Base-by-base conservation (phyloP, 345 rosid species). In the Microcos paniculata region DNA sequence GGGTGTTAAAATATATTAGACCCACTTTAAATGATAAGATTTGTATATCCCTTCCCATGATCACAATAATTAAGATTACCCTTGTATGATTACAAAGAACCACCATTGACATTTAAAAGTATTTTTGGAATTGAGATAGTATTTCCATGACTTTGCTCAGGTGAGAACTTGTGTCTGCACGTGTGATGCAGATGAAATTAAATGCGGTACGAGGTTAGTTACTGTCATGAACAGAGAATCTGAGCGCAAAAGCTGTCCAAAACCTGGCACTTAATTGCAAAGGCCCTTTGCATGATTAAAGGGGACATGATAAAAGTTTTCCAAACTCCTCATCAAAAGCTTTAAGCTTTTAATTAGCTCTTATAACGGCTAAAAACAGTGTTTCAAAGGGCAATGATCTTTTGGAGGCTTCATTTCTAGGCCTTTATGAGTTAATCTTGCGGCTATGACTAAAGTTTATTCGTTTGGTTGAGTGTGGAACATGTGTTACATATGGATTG, bases 11-110 rank as follows among this genome's bases (percentile, higher is more conserved):
- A 35, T 66, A 71, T 23, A 8, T 24, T 3, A 48, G 16, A 5
- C 26, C 72, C 61, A 70, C 62, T 49, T 53, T 31, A 71, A 71
- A 71, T 21, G 74, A 71, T 71, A 53, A 71, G 30, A 21, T 71
- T 21, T 51, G 1, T 35, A 8, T 30, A 15, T 45, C 35, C 14
- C 31, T 19, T 23, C 8, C 73, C 55, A 69, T 69, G 42, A 49
- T 69, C 74, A 3, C 43, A 53, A 71, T 55, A 71, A 38, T 35
- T 38, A 52, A 71, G 5, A 71, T 71, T 71, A 52, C 74, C 62
- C 49, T 21, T 48, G n/a, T n/a, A 53, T 53, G 49, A 33, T 70
- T 12, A 3, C 38, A 7, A 15, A 12, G 8, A 6, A 70, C n/a
- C 62, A 33, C 43, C 4, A 52, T 12, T 28, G 10, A 18, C 15